phyloP scores from a whole-genome alignment of 169 alveolate genomes.

The Amoebophrya sp. region DNA sequence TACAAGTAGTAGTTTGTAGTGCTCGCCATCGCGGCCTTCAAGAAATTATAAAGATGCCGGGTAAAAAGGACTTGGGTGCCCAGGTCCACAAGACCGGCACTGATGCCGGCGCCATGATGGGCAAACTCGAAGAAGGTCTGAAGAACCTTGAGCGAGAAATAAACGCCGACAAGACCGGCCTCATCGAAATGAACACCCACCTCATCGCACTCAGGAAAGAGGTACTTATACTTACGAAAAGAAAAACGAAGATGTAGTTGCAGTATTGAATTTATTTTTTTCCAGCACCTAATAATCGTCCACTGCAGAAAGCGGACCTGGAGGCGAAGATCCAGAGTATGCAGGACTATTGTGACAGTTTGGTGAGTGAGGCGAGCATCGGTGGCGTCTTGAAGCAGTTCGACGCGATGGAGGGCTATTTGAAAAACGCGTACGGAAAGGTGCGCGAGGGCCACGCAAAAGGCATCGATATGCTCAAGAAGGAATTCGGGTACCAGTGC shows the following conservation, averaged over 20 bases:
- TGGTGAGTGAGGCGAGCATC: not conserved
- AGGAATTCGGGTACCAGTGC: not conserved
- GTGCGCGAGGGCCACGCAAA: not conserved
- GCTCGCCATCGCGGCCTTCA: too few species aligned
- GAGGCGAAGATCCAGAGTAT: not conserved
- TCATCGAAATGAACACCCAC: slow-evolving; percentile 1
- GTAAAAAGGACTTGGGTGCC: not conserved
- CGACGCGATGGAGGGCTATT: not conserved
- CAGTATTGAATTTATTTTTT: too few species aligned
- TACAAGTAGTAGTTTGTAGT: too few species aligned
- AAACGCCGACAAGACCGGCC: not conserved
- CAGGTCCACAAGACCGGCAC: slow-evolving; percentile 5
- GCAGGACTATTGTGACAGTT: not conserved
- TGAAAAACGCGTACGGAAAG: not conserved
- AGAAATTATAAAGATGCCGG: too few species aligned
- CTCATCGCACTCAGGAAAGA: not conserved
- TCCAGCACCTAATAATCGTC: too few species aligned
- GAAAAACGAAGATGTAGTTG: too few species aligned
- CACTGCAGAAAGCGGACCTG: not conserved
- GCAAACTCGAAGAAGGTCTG: not conserved
- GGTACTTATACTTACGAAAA: too few species aligned
- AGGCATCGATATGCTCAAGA: not conserved
- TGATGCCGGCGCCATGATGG: not conserved
- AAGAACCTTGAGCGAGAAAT: not conserved
- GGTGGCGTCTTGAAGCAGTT: not conserved